These are phyloP conservation scores for Phylloboletellus chloephorus DNA, from an alignment of 1,284 basidiomycete genomes.

Conservation along the genomic window DNA sequence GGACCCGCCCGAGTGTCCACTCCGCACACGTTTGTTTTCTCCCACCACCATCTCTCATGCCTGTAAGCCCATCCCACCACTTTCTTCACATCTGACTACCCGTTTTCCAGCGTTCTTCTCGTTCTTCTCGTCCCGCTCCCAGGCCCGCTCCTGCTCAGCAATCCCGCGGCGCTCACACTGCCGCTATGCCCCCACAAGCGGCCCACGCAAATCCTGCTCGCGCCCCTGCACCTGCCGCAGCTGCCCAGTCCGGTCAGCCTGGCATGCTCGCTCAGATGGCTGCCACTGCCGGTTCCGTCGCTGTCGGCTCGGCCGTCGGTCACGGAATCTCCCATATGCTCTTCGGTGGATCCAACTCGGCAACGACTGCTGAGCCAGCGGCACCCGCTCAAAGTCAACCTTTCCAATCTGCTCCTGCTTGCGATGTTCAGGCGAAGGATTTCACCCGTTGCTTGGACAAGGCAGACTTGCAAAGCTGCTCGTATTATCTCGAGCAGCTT, in stretches of 20 bases:
- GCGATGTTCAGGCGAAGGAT: slow-evolving; percentile 72
- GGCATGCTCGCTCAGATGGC: slow-evolving; percentile 80
- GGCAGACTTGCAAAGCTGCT: slow-evolving; percentile 68
- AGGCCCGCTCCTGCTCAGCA: slow-evolving; percentile 44
- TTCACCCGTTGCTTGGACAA: slow-evolving; percentile 76
- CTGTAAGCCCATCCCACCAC: slow-evolving; percentile 43
- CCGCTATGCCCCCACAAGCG: slow-evolving; percentile 30
- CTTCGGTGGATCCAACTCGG: slow-evolving; percentile 57
- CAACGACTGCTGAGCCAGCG: slow-evolving; percentile 39
- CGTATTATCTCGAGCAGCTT: slow-evolving; percentile 79
- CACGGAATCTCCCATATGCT: slow-evolving; percentile 83
- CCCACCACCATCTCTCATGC: slow-evolving; percentile 42
- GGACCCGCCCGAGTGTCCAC: background rate
- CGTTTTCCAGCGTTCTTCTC: slow-evolving; percentile 50
- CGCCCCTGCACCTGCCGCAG: slow-evolving; percentile 33
- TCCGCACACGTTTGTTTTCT: slow-evolving; percentile 13
- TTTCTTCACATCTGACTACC: slow-evolving; percentile 5
- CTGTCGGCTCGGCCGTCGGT: slow-evolving; percentile 77
- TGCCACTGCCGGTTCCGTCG: slow-evolving; percentile 83
- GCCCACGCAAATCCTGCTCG: slow-evolving; percentile 41
- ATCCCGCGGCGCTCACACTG: slow-evolving; percentile 29
- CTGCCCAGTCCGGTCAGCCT: slow-evolving; percentile 39
- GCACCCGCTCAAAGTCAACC: slow-evolving; percentile 41
- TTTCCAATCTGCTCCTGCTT: slow-evolving; percentile 42
- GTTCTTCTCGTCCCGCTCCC: slow-evolving; percentile 55